These are phyloP conservation scores for Fusarium burgessii DNA, from an alignment of 2,329 filamentous ascomycete species.

Conservation along the genomic window DNA sequence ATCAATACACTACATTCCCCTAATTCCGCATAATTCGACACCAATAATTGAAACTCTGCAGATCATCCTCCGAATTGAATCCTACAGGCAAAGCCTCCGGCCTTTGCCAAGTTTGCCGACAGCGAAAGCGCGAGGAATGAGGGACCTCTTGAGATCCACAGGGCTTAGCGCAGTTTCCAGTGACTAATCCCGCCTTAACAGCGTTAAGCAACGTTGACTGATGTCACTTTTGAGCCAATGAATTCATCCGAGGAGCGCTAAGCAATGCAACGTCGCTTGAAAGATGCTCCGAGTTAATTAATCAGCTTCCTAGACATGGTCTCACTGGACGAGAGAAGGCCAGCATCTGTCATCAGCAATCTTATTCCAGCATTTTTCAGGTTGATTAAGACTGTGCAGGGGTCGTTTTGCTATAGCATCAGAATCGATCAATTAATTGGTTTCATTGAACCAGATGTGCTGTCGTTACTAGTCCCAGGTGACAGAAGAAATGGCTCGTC, in stretches of 20 bases:
- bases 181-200: conserved; percentile 7
- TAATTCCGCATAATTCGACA: not conserved
- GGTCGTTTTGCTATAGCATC: no score
- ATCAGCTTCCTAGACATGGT: not conserved
- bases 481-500: no score
- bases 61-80: not conserved
- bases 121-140: not conserved
- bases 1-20: not conserved
- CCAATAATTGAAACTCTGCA: not conserved
- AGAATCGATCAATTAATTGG: not conserved
- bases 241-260: not conserved
- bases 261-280: not conserved
- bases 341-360: no score
- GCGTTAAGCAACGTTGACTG: conserved; percentile 20
- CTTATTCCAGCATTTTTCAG: no score
- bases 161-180: conserved; percentile 8
- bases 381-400: no score
- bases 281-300: conserved; percentile 22
- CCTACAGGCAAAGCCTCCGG: not conserved
- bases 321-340: not conserved
- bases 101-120: not conserved
- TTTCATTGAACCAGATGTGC: not conserved
- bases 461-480: no score
- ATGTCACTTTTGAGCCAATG: not conserved
- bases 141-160: not conserved